A percentile compares a stretch with the other conserved stretches of the same genome.
Conservation (phyloP, 306 rosid species). For the Senna siamea region DNA sequence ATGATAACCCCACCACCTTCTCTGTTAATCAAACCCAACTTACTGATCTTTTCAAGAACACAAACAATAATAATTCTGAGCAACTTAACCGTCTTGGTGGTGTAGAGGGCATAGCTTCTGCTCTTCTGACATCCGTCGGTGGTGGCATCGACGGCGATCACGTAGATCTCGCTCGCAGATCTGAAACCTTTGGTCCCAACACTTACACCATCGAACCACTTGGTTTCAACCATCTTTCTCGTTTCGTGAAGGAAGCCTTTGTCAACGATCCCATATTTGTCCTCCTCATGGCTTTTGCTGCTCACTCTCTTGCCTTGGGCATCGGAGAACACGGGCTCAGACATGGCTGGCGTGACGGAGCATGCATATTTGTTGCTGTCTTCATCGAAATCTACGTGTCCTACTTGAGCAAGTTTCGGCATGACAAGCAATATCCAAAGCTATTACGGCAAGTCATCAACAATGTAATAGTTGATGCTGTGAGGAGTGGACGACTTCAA, state of each 20-base stretch:
- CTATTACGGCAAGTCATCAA: slow-evolving; percentile 25
- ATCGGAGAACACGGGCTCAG: slow-evolving; percentile 41
- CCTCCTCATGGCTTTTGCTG: slow-evolving; percentile 45
- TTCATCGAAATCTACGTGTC: slow-evolving; percentile 38
- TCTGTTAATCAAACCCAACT: too few relatives aligned
- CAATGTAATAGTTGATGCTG: slow-evolving; percentile 43
- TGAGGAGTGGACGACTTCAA: slow-evolving; percentile 34
- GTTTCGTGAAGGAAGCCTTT: slow-evolving; percentile 42
- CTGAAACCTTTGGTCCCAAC: slow-evolving; percentile 39
- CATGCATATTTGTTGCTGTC: slow-evolving; percentile 48
- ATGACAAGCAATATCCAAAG: too few relatives aligned
- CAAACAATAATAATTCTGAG: too few relatives aligned
- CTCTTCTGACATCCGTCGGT: slow-evolving; percentile 26
- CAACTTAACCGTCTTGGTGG: too few relatives aligned
- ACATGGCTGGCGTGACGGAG: slow-evolving; percentile 53
- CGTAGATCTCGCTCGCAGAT: not conserved
- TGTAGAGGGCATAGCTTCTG: slow-evolving; percentile 28
- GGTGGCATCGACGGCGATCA: slow-evolving; percentile 37
- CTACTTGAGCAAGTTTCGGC: too few relatives aligned
- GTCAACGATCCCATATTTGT: slow-evolving; percentile 44
- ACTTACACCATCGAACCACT: slow-evolving; percentile 34
- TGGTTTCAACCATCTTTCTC: slow-evolving; percentile 36
- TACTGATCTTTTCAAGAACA: too few relatives aligned
- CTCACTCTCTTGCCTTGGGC: slow-evolving; percentile 49
- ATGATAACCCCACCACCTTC: too few relatives aligned